A percentile compares a stretch with the other conserved stretches of the same genome.
Evolutionary conservation across 805 yeast genomes (phyloP).

Genomic region (Priceomyces carsonii): DNA sequence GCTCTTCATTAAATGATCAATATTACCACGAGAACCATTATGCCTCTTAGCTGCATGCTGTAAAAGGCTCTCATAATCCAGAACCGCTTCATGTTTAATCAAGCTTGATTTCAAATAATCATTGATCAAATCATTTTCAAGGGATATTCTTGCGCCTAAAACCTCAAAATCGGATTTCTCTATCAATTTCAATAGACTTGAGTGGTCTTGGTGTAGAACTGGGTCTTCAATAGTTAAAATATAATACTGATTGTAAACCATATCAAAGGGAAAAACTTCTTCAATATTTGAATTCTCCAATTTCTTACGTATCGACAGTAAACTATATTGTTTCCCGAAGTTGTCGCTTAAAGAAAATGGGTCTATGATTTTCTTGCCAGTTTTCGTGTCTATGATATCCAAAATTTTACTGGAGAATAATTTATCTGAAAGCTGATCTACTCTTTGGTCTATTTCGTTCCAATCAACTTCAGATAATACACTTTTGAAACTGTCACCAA

Average conservation of each 20-base stretch:
- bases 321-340: conserved; percentile 4
- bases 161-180: conserved; percentile 26
- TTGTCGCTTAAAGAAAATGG: background rate
- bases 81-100: background rate
- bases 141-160: conserved; percentile 26
- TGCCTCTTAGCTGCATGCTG: conserved; percentile 9
- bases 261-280: conserved; percentile 29
- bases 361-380: background rate
- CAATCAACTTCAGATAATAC: conserved; percentile 7
- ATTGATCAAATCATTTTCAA: conserved; percentile 12
- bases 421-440: conserved; percentile 14
- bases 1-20: conserved; percentile 15
- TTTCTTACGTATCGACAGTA: conserved; percentile 1
- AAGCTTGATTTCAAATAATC: conserved; percentile 13
- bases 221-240: conserved; percentile 33
- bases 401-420: conserved; percentile 7
- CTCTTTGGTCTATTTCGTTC: conserved; percentile 5
- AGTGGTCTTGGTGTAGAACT: conserved; percentile 24
- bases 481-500: conserved; percentile 4
- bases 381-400: conserved; percentile 6
- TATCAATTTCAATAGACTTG: conserved; percentile 19
- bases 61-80: conserved; percentile 19
- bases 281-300: conserved; percentile 8
- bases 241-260: conserved; percentile 24
- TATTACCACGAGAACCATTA: conserved; percentile 4